Base-by-base conservation (phyloP, 2,329 filamentous ascomycete genomes). In the Cladophialophora bantiana region DNA sequence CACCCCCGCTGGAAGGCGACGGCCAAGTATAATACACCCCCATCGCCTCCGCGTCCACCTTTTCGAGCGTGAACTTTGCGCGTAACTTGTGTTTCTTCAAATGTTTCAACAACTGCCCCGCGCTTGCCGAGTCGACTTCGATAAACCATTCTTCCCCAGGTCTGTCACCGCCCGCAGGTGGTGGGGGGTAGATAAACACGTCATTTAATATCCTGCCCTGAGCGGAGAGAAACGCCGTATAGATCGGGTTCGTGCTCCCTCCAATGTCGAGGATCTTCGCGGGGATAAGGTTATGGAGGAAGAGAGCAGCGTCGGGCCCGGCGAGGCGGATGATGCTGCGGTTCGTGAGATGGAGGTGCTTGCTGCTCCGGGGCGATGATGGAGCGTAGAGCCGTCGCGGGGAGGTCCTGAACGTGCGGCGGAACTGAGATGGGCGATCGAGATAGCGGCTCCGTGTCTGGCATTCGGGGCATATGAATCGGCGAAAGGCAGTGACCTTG, bases 201-300 rank as follows among this genome's bases (percentile, higher is more conserved):
- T 99, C 95, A 81, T 94, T 87, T 52, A 97, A 82, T 9, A 99
- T 86, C 65, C 94, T 87, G 50, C 95, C 95, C 67, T 88, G 87
- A 7, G 94, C 92, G 72, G 91, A 96, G 50, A 99, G 83, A 74
- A 99, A 97, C 0, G 89, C 92, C 6, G 90, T 85, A 79, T 96
- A 98, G 77, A 90, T 89, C 3, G 67, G 61, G 68, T 74, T 62
- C 72, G 74, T 61, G 74, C 70, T 48, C 69, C 74, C 68, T 70
- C 74, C 68, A 68, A 78, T 75, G 66, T 80, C 70, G 78, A 75
- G 7, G 74, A 85, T 79, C 60, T 89, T 90, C 69, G 90, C 87
- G 0, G 94, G 97, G 70, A 95, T 86, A 64, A 96, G 87, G 62
- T 94, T 94, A 77, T 98, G 93, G 1, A 99, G 86, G 78, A 94